phyloP scores from a whole-genome alignment of 306 rosid genomes.

The Crataegus laevigata region DNA sequence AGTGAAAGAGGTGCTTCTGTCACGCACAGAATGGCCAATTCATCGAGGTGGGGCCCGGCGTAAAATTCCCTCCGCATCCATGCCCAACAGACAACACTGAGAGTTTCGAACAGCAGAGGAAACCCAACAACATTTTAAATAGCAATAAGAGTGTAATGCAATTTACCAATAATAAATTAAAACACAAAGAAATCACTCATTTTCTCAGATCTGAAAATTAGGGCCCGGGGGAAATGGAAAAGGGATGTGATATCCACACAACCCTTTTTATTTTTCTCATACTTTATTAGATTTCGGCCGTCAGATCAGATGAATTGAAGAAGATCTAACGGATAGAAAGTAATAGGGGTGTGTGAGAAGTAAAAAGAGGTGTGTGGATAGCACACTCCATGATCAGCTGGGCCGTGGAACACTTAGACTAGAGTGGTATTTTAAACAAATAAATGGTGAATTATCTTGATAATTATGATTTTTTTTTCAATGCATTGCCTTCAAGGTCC shows the following conservation, averaged over 20 bases:
- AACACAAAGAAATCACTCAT: background rate
- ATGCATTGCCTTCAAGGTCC: too few relatives aligned
- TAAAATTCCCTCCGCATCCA: slow-evolving; percentile 24
- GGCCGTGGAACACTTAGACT: background rate
- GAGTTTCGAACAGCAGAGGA: background rate
- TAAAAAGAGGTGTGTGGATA: too few relatives aligned
- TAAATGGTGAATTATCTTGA: too few relatives aligned
- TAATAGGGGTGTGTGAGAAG: too few relatives aligned
- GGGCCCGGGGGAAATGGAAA: background rate
- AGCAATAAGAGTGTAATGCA: background rate
- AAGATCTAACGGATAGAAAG: too few relatives aligned
- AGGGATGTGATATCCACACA: too few relatives aligned
- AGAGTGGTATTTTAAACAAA: too few relatives aligned
- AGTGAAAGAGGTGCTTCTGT: slow-evolving; percentile 14
- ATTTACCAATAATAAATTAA: background rate
- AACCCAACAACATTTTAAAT: too few relatives aligned
- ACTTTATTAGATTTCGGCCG: too few relatives aligned
- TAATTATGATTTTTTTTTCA: too few relatives aligned
- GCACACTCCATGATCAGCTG: background rate
- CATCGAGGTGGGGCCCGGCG: slow-evolving; percentile 13
- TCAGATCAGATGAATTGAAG: too few relatives aligned
- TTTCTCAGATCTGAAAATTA: background rate
- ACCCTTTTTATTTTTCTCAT: too few relatives aligned
- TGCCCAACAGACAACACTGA: background rate
- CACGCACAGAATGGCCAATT: slow-evolving; percentile 12